Percentiles rank a stretch among this genome's conserved stretches.
Evolutionary conservation across 2,329 filamentous ascomycete genomes (phyloP).

Genomic region (Aspergillus caelatus): DNA sequence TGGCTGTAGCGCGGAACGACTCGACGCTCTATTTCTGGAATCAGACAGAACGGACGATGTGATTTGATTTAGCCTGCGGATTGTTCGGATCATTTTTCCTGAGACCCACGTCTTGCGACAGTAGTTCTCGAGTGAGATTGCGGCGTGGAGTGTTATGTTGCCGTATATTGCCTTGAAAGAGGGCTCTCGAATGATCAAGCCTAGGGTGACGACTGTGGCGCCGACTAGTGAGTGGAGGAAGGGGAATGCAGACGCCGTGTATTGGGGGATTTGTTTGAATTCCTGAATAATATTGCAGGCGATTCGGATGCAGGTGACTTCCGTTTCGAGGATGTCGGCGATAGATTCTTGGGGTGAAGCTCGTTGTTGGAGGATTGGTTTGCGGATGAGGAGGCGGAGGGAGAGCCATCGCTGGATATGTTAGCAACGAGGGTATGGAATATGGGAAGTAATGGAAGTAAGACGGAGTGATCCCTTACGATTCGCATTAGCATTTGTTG

Average conservation of each 20-base stretch:
- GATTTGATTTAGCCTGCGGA: constrained; percentile 23
- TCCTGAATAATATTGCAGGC: constrained; percentile 21
- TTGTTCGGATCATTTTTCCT: constrained; percentile 20
- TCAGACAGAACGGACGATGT: neutral
- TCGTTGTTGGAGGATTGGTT: constrained; percentile 19
- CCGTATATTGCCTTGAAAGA: constrained; percentile 20
- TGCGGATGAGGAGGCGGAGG: constrained; percentile 23
- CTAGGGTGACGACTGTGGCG: constrained; percentile 24
- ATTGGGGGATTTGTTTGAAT: constrained; percentile 22
- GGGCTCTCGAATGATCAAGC: constrained; percentile 22
- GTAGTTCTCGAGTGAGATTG: constrained; percentile 19
- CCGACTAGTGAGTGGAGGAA: constrained; percentile 25
- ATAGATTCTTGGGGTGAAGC: neutral
- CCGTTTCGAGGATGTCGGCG: constrained; percentile 20
- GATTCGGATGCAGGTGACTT: constrained; percentile 25
- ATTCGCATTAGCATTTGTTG: constrained; percentile 26
- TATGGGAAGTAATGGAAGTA: neutral
- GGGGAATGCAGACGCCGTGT: constrained; percentile 25
- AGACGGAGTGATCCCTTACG: constrained; percentile 10
- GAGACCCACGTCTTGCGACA: constrained; percentile 28
- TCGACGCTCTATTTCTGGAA: neutral
- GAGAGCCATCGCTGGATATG: constrained; percentile 23
- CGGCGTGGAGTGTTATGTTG: constrained; percentile 14
- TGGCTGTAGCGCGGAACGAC: neutral
- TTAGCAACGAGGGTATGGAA: neutral